A percentile compares a stretch with the other conserved stretches of the same genome.
phyloP scores from a whole-genome alignment of 1,284 basidiomycete genomes.

The Exobasidium rhododendri region DNA sequence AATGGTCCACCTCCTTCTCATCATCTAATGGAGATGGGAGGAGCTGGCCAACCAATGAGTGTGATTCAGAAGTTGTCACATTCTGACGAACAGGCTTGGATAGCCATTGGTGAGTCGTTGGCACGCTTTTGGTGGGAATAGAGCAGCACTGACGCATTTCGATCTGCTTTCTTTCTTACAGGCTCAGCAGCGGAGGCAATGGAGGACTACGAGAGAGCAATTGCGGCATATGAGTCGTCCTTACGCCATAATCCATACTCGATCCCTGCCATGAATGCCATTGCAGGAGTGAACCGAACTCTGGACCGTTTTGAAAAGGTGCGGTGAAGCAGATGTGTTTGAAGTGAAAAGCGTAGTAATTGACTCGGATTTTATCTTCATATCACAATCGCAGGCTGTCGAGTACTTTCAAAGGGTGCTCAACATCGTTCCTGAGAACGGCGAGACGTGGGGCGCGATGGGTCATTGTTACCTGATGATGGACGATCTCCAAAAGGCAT shows the following conservation, averaged over 20 bases:
- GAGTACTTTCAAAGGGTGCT: slow-evolving; percentile 92
- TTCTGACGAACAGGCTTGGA: slow-evolving; percentile 8
- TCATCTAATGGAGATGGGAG: neutral
- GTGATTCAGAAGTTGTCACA: slow-evolving; percentile 12
- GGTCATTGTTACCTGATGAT: slow-evolving; percentile 96
- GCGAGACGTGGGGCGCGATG: slow-evolving; percentile 54
- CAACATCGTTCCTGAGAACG: slow-evolving; percentile 60
- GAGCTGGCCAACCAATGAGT: slow-evolving; percentile 13
- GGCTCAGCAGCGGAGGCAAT: slow-evolving; percentile 50
- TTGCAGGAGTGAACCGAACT: slow-evolving; percentile 49
- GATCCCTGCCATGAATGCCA: slow-evolving; percentile 49
- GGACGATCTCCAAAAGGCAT: slow-evolving; percentile 96
- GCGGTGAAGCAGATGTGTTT: neutral
- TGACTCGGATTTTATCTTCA: slow-evolving; percentile 6
- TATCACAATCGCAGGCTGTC: slow-evolving; percentile 82
- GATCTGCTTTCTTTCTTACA: neutral
- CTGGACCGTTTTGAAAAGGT: slow-evolving; percentile 49
- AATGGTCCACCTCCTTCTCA: neutral
- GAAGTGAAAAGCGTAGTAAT: neutral
- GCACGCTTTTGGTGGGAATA: slow-evolving; percentile 17
- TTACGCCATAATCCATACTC: slow-evolving; percentile 52
- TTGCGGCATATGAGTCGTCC: slow-evolving; percentile 49
- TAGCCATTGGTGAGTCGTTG: slow-evolving; percentile 36
- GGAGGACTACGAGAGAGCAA: slow-evolving; percentile 50
- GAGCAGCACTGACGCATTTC: neutral